Evolutionary conservation across 768 basidiomycete species (phyloP).

Genomic region (Brasilioporus rufonigricans): DNA sequence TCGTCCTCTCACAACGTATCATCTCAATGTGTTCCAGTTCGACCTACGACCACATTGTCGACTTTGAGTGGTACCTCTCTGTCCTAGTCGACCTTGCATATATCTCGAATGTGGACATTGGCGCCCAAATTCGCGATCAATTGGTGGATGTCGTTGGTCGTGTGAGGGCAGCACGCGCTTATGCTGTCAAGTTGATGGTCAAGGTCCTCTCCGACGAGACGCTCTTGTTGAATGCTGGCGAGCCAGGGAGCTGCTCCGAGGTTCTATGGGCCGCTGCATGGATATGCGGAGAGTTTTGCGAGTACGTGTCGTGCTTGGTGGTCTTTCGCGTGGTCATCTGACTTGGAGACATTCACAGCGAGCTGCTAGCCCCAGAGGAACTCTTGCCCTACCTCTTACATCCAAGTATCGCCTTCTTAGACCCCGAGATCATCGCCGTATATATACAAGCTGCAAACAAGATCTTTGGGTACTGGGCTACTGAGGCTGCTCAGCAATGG

Average conservation of each 20-base stretch:
- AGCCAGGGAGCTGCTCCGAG: slow-evolving; percentile 76
- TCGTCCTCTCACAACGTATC: slow-evolving; percentile 77
- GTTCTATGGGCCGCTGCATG: slow-evolving; percentile 93
- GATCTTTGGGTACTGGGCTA: slow-evolving; percentile 83
- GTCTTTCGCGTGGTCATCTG: not conserved
- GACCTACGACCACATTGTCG: slow-evolving; percentile 82
- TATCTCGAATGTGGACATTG: slow-evolving; percentile 78
- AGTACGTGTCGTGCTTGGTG: slow-evolving; percentile 46
- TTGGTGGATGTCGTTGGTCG: slow-evolving; percentile 85
- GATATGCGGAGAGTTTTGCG: slow-evolving; percentile 94
- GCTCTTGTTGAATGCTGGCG: slow-evolving; percentile 62
- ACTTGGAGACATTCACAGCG: slow-evolving; percentile 41
- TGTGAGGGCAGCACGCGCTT: slow-evolving; percentile 71
- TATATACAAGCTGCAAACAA: slow-evolving; percentile 85
- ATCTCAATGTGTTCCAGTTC: slow-evolving; percentile 83
- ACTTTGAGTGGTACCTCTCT: slow-evolving; percentile 98
- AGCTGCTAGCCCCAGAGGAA: slow-evolving; percentile 75
- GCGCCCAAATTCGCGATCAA: slow-evolving; percentile 74
- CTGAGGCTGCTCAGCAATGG: slow-evolving; percentile 76
- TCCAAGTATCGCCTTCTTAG: slow-evolving; percentile 51
- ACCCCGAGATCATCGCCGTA: slow-evolving; percentile 66
- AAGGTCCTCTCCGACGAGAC: slow-evolving; percentile 77
- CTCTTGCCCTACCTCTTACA: slow-evolving; percentile 69
- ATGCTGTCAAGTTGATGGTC: slow-evolving; percentile 82
- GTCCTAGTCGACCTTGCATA: slow-evolving; percentile 91